These are phyloP conservation scores for Solanum peruvianum DNA, from an alignment of 257 asterid species.

Conservation along the genomic window DNA sequence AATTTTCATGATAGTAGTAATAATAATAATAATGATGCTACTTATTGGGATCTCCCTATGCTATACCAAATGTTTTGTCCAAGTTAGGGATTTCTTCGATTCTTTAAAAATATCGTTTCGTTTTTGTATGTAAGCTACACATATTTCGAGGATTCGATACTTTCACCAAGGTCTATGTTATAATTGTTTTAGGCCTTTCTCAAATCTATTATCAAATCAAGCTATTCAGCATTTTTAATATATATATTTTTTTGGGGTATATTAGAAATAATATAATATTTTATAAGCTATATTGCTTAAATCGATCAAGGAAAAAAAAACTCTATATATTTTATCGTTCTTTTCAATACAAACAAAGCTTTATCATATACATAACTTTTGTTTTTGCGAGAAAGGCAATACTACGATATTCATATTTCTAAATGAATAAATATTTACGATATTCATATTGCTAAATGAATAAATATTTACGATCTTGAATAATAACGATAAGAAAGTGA, in stretches of 20 bases:
- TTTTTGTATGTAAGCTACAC: background rate
- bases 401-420: background rate
- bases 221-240: background rate
- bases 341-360: background rate
- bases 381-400: background rate
- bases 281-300: background rate
- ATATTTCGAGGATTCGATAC: background rate
- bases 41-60: conserved; percentile 58
- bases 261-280: background rate
- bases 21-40: conserved; percentile 9
- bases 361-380: background rate
- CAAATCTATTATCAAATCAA: background rate
- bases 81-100: conserved; percentile 8
- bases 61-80: conserved; percentile 58
- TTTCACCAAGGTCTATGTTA: background rate
- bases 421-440: background rate
- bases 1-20: conserved; percentile 16
- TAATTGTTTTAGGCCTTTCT: background rate
- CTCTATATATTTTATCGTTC: background rate
- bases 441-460: background rate
- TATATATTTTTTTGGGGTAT: background rate
- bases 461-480: background rate
- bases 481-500: background rate
- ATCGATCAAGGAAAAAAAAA: background rate
- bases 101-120: background rate